phyloP scores from a whole-genome alignment of 805 yeast species.

The Candida nanaspora region DNA sequence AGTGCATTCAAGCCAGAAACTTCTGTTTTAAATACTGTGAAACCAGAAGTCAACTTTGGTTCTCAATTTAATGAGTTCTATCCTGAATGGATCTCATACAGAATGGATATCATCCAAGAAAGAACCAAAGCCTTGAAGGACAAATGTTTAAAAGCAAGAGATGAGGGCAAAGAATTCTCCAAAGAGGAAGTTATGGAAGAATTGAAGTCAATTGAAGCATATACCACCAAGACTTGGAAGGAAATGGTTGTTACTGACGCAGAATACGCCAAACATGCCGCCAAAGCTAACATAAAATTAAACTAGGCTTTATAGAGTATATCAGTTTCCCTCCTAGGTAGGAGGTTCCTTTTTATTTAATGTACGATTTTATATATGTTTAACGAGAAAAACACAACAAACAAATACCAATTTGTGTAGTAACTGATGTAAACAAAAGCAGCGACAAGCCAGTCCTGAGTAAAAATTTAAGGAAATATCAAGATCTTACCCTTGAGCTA shows the following conservation, averaged over 20 bases:
- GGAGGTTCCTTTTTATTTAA: no score
- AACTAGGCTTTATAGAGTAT: background rate
- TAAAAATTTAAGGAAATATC: no score
- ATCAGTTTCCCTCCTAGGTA: no score
- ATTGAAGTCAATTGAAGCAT: conserved; percentile 22
- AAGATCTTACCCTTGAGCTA: no score
- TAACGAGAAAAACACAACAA: no score
- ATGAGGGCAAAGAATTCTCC: conserved; percentile 25
- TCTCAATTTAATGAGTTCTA: conserved; percentile 31
- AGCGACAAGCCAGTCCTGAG: no score
- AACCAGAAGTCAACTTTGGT: conserved; percentile 30
- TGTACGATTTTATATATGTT: no score
- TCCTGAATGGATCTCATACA: conserved; percentile 32
- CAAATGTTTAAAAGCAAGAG: conserved; percentile 14
- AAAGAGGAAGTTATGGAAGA: conserved; percentile 28
- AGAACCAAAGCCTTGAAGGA: conserved; percentile 24
- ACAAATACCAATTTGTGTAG: no score
- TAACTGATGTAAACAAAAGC: no score
- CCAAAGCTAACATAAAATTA: background rate
- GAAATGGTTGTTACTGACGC: conserved; percentile 27
- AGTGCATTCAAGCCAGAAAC: conserved; percentile 29
- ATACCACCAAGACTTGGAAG: conserved; percentile 21
- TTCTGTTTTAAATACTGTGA: conserved; percentile 34
- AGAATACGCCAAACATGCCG: conserved; percentile 14
- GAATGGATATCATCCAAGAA: conserved; percentile 24